Conservation (phyloP, 2,329 filamentous ascomycete species). For the Penicillium brasilianum region DNA sequence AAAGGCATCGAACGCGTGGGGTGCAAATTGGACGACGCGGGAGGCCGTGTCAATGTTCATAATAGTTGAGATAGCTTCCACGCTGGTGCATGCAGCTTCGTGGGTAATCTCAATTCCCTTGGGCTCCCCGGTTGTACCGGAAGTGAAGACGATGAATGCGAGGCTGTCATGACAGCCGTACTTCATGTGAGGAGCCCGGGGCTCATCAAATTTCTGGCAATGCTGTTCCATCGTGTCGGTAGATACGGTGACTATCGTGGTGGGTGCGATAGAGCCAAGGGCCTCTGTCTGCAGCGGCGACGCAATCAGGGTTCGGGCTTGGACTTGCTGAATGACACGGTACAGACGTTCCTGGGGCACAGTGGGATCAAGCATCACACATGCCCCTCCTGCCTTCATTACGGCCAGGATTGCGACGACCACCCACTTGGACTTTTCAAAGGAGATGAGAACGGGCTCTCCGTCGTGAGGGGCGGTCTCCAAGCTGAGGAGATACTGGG, state of each 20-base stretch:
- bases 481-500: background rate
- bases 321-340: background rate
- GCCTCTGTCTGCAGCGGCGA: too few species aligned
- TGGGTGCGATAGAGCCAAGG: too few species aligned
- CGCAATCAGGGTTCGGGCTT: too few species aligned
- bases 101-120: background rate
- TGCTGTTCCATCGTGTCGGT: too few species aligned
- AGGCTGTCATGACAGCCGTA: background rate
- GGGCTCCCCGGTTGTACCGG: slow-evolving; percentile 1
- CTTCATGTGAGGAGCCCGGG: too few species aligned
- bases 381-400: slow-evolving; percentile 6
- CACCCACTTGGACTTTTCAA: slow-evolving; percentile 3
- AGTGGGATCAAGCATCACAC: slow-evolving; percentile 4
- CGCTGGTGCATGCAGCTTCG: background rate
- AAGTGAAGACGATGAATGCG: background rate
- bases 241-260: too few species aligned
- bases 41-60: background rate
- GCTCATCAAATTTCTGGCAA: too few species aligned
- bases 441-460: background rate
- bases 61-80: background rate
- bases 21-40: background rate
- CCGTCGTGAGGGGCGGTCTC: background rate
- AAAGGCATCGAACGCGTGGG: background rate
- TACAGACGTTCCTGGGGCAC: background rate
- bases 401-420: slow-evolving; percentile 4